Percentiles rank a stretch among this genome's conserved stretches.
Evolutionary conservation across 129 eudicot species (phyloP).

Genomic region (Tagetes patula): DNA sequence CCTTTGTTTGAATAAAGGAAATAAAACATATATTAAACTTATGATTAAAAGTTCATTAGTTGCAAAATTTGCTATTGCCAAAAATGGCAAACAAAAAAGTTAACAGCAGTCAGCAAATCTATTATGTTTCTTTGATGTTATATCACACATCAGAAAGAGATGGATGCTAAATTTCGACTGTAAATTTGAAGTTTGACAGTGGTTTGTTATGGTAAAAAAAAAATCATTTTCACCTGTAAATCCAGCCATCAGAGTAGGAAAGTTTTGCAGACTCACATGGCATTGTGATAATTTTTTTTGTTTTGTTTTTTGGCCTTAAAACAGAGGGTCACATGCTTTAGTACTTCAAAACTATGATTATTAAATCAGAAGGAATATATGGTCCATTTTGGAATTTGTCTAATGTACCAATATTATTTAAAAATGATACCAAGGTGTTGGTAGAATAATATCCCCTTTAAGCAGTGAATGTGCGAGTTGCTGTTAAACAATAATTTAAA

Average conservation of each 20-base stretch:
- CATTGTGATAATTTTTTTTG: constrained; percentile 25
- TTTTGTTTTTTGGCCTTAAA: constrained; percentile 27
- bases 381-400: constrained; percentile 12
- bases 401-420: not conserved
- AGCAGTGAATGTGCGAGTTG: too few relatives aligned
- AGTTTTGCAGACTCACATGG: constrained; percentile 35
- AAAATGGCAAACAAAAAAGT: not conserved
- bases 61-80: not conserved
- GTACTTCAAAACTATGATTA: constrained; percentile 27
- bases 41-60: not conserved
- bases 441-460: too few relatives aligned
- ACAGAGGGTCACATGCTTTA: constrained; percentile 24
- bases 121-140: not conserved
- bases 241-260: constrained; percentile 31
- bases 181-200: not conserved
- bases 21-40: not conserved
- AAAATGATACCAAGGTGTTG: not conserved
- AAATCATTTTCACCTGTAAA: constrained; percentile 11
- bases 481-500: too few relatives aligned
- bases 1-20: constrained; percentile 38
- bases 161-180: too few relatives aligned
- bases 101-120: not conserved
- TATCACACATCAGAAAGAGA: too few relatives aligned
- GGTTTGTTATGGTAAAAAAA: not conserved
- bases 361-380: constrained; percentile 21